Conservation (phyloP, 2,329 filamentous ascomycete species). For the Cytospora chrysosperma region DNA sequence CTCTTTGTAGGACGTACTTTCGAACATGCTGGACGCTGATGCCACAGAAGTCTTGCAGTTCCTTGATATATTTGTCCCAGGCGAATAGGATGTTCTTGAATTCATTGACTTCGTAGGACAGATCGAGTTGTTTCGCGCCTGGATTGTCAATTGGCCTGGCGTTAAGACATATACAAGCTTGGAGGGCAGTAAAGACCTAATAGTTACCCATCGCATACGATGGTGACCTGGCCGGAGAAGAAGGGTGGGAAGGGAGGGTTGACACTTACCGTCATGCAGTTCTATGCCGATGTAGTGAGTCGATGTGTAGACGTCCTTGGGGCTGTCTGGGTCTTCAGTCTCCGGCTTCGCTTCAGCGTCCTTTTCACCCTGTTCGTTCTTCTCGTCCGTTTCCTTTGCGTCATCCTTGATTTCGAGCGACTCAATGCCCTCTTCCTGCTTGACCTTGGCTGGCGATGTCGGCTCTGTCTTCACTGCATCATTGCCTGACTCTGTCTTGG, state of each 20-base stretch:
- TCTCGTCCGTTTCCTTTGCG: conserved; percentile 23
- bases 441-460: conserved; percentile 44
- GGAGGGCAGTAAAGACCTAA: conserved; percentile 16
- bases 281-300: conserved; percentile 94
- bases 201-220: neutral
- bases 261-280: conserved; percentile 65
- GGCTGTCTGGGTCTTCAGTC: conserved; percentile 22
- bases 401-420: conserved; percentile 26
- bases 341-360: conserved; percentile 29
- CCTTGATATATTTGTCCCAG: conserved; percentile 72
- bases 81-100: conserved; percentile 81
- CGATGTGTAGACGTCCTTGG: conserved; percentile 70
- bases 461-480: conserved; percentile 45
- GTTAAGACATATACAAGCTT: conserved; percentile 25
- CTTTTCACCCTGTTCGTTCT: too few relatives aligned
- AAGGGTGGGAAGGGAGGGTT: neutral
- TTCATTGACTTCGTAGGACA: conserved; percentile 77
- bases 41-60: conserved; percentile 51
- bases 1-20: conserved; percentile 61
- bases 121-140: conserved; percentile 71
- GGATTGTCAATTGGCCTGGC: conserved; percentile 37
- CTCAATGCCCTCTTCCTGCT: conserved; percentile 34
- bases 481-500: conserved; percentile 51
- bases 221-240: neutral
- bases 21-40: conserved; percentile 80